phyloP scores from a whole-genome alignment of 2,329 filamentous ascomycete species.

The Penicillium sp. region DNA sequence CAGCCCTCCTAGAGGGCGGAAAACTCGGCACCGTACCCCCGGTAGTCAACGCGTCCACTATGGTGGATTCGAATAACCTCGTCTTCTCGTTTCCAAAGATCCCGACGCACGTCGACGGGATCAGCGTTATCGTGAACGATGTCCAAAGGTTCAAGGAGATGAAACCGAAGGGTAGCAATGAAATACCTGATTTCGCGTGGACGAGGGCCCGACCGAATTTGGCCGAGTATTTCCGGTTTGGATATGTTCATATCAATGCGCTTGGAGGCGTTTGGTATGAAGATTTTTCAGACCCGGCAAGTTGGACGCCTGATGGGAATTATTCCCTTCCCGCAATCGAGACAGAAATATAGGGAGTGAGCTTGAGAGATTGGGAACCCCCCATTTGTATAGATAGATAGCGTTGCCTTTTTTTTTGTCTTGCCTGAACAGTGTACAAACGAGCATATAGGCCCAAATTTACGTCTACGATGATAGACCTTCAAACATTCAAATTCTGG shows the following conservation, averaged over 20 bases:
- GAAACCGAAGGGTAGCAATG: slow-evolving; percentile 38
- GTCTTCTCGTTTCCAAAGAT: slow-evolving; percentile 38
- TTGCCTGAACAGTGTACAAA: not conserved
- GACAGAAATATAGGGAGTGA: not conserved
- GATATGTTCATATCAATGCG: slow-evolving; percentile 38
- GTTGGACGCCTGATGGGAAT: slow-evolving; percentile 25
- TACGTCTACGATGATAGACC: no score
- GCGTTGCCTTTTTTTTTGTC: not conserved
- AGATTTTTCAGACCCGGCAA: slow-evolving; percentile 39
- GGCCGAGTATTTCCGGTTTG: slow-evolving; percentile 47
- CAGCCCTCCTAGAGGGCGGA: slow-evolving; percentile 45
- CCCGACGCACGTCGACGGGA: slow-evolving; percentile 48
- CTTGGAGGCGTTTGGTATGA: slow-evolving; percentile 42
- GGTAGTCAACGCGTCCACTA: slow-evolving; percentile 23
- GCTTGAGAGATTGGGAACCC: not conserved
- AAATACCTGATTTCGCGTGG: slow-evolving; percentile 35
- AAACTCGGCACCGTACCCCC: slow-evolving; percentile 36
- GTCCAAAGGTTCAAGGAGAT: slow-evolving; percentile 60
- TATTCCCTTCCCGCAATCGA: slow-evolving; percentile 3
- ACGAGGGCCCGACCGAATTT: slow-evolving; percentile 28
- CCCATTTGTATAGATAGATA: not conserved
- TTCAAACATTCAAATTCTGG: no score
- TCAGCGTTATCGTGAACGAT: slow-evolving; percentile 63
- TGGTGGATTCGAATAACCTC: slow-evolving; percentile 29
- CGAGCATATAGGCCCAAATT: not conserved